Evolutionary conservation across 768 basidiomycete genomes (phyloP).

Genomic region (Russula virescens): DNA sequence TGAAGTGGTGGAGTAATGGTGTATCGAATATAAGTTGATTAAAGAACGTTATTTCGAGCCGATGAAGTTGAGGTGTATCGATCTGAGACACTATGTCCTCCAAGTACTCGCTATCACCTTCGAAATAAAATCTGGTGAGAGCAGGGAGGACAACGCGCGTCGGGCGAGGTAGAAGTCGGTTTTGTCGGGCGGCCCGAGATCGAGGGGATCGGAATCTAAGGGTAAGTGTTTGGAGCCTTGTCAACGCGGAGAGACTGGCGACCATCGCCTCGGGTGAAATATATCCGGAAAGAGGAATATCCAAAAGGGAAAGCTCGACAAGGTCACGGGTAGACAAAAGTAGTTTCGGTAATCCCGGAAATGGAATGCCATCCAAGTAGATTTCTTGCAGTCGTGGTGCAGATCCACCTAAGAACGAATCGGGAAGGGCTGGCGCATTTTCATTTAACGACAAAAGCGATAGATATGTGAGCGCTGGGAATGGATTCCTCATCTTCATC

Average conservation of each 20-base stretch:
- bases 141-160: not conserved
- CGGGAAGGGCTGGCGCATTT: not conserved
- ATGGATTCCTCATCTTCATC: not conserved
- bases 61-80: not conserved
- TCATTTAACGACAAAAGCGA: conserved; percentile 2
- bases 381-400: not conserved
- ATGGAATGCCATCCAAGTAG: not conserved
- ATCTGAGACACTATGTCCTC: not conserved
- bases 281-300: too few species aligned
- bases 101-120: not conserved
- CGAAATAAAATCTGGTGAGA: not conserved
- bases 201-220: too few species aligned
- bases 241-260: too few species aligned
- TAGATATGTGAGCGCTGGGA: too few species aligned
- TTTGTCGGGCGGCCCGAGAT: too few species aligned
- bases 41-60: not conserved
- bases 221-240: too few species aligned
- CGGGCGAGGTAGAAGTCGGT: too few species aligned
- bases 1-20: not conserved
- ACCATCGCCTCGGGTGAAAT: too few species aligned
- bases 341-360: not conserved
- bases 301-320: not conserved
- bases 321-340: not conserved
- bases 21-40: not conserved
- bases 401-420: not conserved